A percentile compares a stretch with the other conserved stretches of the same genome.
These are phyloP conservation scores for Leccinum truebloodii DNA, from an alignment of 768 basidiomycete genomes.

Conservation along the genomic window DNA sequence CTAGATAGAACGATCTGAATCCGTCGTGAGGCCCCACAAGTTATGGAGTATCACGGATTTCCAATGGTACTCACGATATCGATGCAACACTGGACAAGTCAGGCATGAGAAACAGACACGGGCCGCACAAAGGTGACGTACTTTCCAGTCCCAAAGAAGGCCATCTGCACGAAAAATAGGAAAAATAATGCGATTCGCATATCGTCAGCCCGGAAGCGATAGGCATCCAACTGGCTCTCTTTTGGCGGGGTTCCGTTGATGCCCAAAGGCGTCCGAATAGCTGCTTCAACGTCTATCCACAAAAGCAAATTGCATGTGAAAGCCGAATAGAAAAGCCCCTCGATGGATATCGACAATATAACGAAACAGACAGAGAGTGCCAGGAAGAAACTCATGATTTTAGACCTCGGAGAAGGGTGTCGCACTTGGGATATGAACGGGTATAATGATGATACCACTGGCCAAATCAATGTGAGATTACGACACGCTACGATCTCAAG, in stretches of 20 bases:
- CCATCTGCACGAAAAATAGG: slow-evolving; percentile 84
- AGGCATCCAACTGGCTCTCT: slow-evolving; percentile 18
- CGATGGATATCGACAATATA: slow-evolving; percentile 78
- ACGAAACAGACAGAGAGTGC: slow-evolving; percentile 76
- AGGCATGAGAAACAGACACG: not conserved
- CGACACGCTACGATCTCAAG: not conserved
- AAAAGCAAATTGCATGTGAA: slow-evolving; percentile 61
- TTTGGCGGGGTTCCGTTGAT: slow-evolving; percentile 6
- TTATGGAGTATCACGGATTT: not conserved
- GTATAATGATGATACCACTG: slow-evolving; percentile 51
- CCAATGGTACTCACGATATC: slow-evolving; percentile 59
- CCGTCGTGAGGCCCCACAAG: too few relatives aligned
- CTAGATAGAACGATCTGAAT: too few relatives aligned
- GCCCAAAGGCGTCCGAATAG: slow-evolving; percentile 20
- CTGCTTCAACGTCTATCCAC: slow-evolving; percentile 68
- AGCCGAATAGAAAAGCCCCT: slow-evolving; percentile 76
- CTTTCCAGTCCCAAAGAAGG: slow-evolving; percentile 87
- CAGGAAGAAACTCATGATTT: slow-evolving; percentile 63
- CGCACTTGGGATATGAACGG: slow-evolving; percentile 45
- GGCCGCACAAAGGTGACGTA: slow-evolving; percentile 37
- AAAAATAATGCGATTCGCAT: slow-evolving; percentile 78
- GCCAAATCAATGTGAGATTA: slow-evolving; percentile 30
- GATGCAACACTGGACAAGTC: slow-evolving; percentile 62
- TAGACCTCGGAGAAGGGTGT: slow-evolving; percentile 45
- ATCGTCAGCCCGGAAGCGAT: slow-evolving; percentile 59